Evolutionary conservation across 306 rosid species (phyloP).

Genomic region (Carpinus fangiana): DNA sequence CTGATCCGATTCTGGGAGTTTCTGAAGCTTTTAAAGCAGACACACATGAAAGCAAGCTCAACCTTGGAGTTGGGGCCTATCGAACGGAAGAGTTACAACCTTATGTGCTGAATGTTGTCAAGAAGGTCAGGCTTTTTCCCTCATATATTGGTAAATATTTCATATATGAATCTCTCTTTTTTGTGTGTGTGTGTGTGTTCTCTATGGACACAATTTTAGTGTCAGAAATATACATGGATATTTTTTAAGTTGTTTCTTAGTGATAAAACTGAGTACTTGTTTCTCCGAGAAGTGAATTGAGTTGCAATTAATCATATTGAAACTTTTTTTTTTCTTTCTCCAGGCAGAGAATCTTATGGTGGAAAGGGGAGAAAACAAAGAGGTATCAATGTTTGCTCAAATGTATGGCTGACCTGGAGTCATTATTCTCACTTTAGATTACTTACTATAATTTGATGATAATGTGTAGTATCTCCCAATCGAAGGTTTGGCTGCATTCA

Average conservation of each 20-base stretch:
- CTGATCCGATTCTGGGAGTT: constrained; percentile 99
- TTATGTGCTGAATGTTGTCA: constrained; percentile 90
- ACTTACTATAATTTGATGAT: constrained; percentile 28
- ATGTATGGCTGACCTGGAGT: constrained; percentile 26
- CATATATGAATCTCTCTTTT: not conserved
- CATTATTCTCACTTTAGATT: constrained; percentile 16
- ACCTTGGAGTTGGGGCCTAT: constrained; percentile 98
- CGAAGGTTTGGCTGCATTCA: constrained; percentile 98
- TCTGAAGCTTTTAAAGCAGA: constrained; percentile 96
- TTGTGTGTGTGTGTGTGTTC: not conserved
- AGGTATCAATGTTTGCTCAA: constrained; percentile 48
- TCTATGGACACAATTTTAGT: not conserved
- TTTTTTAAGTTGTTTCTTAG: constrained; percentile 11
- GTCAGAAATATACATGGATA: not conserved
- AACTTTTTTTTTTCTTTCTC: constrained; percentile 18
- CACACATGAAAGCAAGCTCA: constrained; percentile 66
- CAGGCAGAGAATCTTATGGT: constrained; percentile 92
- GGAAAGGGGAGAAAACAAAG: constrained; percentile 90
- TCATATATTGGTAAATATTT: constrained; percentile 4
- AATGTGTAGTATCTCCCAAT: constrained; percentile 82
- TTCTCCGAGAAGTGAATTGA: constrained; percentile 10
- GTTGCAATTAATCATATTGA: constrained; percentile 13
- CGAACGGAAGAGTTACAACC: constrained; percentile 88
- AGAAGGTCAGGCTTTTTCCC: constrained; percentile 54
- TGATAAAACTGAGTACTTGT: not conserved